These are phyloP conservation scores for Cunninghamia lanceolata DNA, from an alignment of 75 land plant genomes.

Conservation along the genomic window DNA sequence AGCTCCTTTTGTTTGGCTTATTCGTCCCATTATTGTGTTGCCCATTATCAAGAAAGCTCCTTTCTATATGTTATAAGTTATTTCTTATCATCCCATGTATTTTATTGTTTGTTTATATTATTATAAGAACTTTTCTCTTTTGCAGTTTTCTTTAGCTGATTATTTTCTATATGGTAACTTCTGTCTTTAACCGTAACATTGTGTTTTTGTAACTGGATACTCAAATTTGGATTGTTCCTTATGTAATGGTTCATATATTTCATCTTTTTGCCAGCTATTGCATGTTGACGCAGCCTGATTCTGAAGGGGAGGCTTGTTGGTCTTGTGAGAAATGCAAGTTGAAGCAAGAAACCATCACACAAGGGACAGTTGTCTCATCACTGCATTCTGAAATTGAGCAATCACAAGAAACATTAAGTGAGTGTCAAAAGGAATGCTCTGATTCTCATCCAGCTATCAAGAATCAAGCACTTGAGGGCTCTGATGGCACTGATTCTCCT, in stretches of 20 bases:
- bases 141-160: neutral
- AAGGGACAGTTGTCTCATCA: neutral
- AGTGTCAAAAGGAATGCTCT: neutral
- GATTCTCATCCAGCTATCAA: constrained; percentile 2
- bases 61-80: neutral
- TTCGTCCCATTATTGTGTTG: too few relatives aligned
- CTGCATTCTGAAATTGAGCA: neutral
- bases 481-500: neutral
- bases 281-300: neutral
- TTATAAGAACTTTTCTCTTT: neutral
- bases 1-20: neutral
- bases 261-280: constrained; percentile 1
- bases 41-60: neutral
- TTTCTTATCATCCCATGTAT: neutral
- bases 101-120: neutral
- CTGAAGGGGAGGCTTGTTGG: neutral
- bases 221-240: neutral
- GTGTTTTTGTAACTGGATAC: neutral
- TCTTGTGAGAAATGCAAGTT: neutral
- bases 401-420: neutral
- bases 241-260: neutral
- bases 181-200: neutral
- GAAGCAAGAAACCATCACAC: neutral
- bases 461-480: neutral
- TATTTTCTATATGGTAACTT: neutral